These are phyloP conservation scores for Cicer judaicum DNA, from an alignment of 306 rosid species.

Conservation along the genomic window DNA sequence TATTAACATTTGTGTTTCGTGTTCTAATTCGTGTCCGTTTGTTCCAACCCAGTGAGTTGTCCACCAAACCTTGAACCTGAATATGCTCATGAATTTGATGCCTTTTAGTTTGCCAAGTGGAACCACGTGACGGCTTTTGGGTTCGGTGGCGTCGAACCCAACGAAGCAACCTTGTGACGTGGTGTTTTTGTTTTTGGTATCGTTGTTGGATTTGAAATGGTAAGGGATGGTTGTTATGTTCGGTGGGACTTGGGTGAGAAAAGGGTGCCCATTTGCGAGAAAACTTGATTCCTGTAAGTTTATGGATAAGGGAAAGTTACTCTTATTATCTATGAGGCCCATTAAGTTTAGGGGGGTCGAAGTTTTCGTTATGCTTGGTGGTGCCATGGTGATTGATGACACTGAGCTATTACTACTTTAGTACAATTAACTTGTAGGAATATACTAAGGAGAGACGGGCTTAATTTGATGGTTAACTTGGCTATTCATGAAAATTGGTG, in stretches of 20 bases:
- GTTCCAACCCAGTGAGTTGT: conserved; percentile 70
- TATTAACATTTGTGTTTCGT: conserved; percentile 73
- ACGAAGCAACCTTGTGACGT: conserved; percentile 57
- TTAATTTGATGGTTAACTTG: not conserved
- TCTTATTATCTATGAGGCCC: not conserved
- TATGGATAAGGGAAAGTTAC: conserved; percentile 43
- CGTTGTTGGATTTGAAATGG: conserved; percentile 44
- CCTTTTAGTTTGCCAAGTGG: conserved; percentile 59
- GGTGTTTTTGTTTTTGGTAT: not conserved
- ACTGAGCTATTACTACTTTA: not conserved
- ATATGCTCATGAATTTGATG: conserved; percentile 66
- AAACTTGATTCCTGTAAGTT: conserved; percentile 54
- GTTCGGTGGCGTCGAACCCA: conserved; percentile 56
- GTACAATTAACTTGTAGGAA: not conserved
- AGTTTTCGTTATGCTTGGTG: conserved; percentile 64
- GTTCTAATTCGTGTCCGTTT: conserved; percentile 60
- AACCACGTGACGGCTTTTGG: conserved; percentile 58
- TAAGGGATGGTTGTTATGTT: conserved; percentile 55
- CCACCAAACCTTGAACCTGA: conserved; percentile 88
- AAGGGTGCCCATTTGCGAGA: conserved; percentile 59
- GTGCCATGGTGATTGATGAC: conserved; percentile 57
- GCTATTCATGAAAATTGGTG: not conserved
- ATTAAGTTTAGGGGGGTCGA: conserved; percentile 29
- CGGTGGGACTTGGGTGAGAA: conserved; percentile 60
- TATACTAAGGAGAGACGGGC: not conserved